Evolutionary conservation across 148 eudicot genomes (phyloP).

Genomic region (Nepenthes mirabilis): DNA sequence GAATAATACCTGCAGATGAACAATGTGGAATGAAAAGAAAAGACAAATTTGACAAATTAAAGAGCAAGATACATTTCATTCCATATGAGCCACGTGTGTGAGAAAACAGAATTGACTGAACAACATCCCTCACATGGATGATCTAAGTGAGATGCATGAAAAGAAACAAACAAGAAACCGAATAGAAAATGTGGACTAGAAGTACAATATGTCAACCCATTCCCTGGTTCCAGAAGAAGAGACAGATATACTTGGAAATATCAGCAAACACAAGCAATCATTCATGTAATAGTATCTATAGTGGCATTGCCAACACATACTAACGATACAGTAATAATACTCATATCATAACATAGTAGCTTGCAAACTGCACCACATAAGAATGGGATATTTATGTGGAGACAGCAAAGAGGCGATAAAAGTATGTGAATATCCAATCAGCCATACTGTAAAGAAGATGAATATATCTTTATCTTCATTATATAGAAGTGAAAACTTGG

Average conservation of each 20-base stretch:
- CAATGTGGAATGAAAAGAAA: background rate
- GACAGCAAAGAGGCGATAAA: background rate
- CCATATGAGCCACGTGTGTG: background rate
- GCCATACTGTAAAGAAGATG: background rate
- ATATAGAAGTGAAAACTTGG: background rate
- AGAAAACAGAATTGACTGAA: too few species aligned
- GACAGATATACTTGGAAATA: too few species aligned
- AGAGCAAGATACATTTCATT: background rate
- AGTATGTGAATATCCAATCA: background rate
- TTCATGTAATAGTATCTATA: background rate
- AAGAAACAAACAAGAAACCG: too few species aligned
- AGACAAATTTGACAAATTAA: background rate
- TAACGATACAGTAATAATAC: too few species aligned
- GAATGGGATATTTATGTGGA: background rate
- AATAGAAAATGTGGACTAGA: too few species aligned
- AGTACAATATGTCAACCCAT: too few species aligned
- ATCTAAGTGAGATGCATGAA: too few species aligned
- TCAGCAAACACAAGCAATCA: background rate
- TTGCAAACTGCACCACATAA: too few species aligned
- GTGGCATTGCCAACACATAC: too few species aligned
- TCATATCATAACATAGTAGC: too few species aligned
- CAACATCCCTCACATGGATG: too few species aligned
- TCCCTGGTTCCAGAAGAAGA: too few species aligned
- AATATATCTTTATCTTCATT: background rate
- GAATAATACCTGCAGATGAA: slow-evolving; percentile 51